phyloP scores from a whole-genome alignment of 495 filamentous ascomycete species.

The Neurospora terricola region DNA sequence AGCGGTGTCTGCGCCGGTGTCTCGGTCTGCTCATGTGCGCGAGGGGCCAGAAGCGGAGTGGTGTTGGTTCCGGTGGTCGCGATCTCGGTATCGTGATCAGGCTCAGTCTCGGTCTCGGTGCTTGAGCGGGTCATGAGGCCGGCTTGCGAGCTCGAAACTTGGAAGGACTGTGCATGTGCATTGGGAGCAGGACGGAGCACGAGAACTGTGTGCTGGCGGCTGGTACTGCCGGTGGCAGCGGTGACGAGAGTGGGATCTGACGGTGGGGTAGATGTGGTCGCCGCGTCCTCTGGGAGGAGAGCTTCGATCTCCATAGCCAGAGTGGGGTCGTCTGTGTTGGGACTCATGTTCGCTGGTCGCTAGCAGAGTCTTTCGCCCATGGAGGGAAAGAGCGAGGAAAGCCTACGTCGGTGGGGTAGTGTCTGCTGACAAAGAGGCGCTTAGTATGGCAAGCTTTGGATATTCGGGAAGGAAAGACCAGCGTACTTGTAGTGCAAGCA shows the following conservation, averaged over 20 bases:
- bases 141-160: not conserved
- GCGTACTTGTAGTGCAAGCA: not conserved
- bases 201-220: not conserved
- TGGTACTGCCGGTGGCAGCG: not conserved
- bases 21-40: too few species aligned
- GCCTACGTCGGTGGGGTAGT: not conserved
- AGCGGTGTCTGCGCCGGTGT: too few species aligned
- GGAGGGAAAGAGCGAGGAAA: not conserved
- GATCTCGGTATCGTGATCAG: not conserved
- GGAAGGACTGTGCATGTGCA: not conserved
- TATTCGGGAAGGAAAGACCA: not conserved
- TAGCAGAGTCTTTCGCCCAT: not conserved
- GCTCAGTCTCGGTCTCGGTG: not conserved
- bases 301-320: not conserved
- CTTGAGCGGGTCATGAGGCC: not conserved
- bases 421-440: not conserved
- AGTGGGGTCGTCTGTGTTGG: not conserved
- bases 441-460: not conserved
- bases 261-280: too few species aligned
- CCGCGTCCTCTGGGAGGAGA: not conserved
- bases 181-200: not conserved
- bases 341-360: not conserved
- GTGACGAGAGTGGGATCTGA: not conserved
- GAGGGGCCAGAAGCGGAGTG: too few species aligned
- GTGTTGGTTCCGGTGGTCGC: too few species aligned